These are phyloP conservation scores for Ciborinia camelliae DNA, from an alignment of 2,329 filamentous ascomycete genomes.

Conservation along the genomic window DNA sequence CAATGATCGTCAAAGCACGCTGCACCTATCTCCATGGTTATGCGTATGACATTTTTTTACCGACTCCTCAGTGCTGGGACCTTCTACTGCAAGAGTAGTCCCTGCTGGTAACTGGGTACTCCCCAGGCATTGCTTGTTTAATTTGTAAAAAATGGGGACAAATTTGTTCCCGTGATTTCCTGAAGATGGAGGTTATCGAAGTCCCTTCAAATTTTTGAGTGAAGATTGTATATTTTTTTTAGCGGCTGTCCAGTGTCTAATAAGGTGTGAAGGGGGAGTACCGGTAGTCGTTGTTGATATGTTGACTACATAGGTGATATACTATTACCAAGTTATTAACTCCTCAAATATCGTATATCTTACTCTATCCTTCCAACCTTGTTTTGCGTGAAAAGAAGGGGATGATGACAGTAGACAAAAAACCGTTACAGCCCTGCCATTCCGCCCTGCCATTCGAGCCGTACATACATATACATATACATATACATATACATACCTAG, in stretches of 20 bases:
- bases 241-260: not conserved
- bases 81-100: slow-evolving; percentile 10
- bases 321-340: not conserved
- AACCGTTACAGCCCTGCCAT: slow-evolving; percentile 18
- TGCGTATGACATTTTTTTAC: slow-evolving; percentile 16
- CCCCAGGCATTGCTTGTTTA: not conserved
- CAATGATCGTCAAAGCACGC: slow-evolving; percentile 18
- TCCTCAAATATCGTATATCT: not conserved
- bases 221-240: not conserved
- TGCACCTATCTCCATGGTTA: slow-evolving; percentile 1
- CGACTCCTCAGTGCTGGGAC: slow-evolving; percentile 18
- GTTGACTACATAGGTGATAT: not conserved
- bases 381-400: not conserved
- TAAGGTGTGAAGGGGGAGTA: not conserved
- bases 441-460: not conserved
- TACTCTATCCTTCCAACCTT: not conserved
- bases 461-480: not conserved
- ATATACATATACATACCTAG: not conserved
- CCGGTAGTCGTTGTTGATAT: not conserved
- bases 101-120: slow-evolving; percentile 1
- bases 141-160: slow-evolving; percentile 10
- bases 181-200: not conserved
- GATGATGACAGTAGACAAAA: not conserved
- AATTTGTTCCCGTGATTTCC: slow-evolving; percentile 18
- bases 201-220: not conserved